Evolutionary conservation across 495 filamentous ascomycete genomes (phyloP).

Genomic region (Trichoderma gamsii): DNA sequence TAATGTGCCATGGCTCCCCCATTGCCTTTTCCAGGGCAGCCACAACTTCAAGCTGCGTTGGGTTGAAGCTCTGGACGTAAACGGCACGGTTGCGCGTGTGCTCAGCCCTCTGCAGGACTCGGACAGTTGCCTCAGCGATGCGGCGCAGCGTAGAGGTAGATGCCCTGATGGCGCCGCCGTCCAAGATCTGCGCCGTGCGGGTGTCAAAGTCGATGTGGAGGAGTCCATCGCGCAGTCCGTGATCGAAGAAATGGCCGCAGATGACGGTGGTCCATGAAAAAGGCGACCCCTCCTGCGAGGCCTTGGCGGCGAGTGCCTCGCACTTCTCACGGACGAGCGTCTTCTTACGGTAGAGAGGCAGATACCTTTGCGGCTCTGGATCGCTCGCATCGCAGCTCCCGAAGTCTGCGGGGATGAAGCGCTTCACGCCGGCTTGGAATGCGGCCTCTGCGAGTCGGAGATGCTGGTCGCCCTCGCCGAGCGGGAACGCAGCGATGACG

Average conservation of each 20-base stretch:
- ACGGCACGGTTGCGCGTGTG: slow-evolving; percentile 41
- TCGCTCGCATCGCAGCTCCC: slow-evolving; percentile 34
- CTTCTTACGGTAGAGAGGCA: slow-evolving; percentile 29
- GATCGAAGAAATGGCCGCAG: slow-evolving; percentile 43
- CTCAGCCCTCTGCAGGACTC: slow-evolving; percentile 32
- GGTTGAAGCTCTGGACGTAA: slow-evolving; percentile 37
- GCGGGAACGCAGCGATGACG: slow-evolving; percentile 29
- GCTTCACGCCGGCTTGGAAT: slow-evolving; percentile 38
- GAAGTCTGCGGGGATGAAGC: slow-evolving; percentile 52
- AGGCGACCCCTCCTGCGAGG: background rate
- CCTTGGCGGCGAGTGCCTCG: slow-evolving; percentile 18
- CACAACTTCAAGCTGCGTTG: slow-evolving; percentile 42
- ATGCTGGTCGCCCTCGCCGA: slow-evolving; percentile 21
- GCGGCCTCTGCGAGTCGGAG: slow-evolving; percentile 45
- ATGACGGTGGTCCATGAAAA: slow-evolving; percentile 39
- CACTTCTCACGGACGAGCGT: slow-evolving; percentile 22
- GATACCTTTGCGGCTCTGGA: slow-evolving; percentile 33
- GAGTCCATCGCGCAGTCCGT: slow-evolving; percentile 32
- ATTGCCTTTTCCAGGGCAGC: slow-evolving; percentile 35
- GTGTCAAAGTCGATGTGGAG: slow-evolving; percentile 34
- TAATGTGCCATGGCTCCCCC: slow-evolving; percentile 26
- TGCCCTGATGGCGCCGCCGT: slow-evolving; percentile 36
- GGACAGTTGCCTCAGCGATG: slow-evolving; percentile 35
- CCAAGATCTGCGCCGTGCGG: slow-evolving; percentile 33
- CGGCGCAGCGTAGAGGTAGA: slow-evolving; percentile 33